These are phyloP conservation scores for Herpotrichia juniperi DNA, from an alignment of 2,329 filamentous ascomycete genomes.

Conservation along the genomic window DNA sequence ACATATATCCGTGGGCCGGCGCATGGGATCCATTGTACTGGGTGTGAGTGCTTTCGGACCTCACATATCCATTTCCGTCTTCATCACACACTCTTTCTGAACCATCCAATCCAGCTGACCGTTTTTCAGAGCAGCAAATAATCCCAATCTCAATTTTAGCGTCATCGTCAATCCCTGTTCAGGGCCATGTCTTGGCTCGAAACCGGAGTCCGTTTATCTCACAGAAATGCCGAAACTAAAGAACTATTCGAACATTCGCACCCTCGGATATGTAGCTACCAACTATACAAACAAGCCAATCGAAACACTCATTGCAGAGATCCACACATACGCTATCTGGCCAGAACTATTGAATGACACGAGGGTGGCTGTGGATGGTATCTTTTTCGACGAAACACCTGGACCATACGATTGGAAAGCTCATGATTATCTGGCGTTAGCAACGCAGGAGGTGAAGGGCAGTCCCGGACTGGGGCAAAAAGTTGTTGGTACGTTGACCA, in stretches of 20 bases:
- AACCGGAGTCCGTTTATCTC: slow-evolving; percentile 19
- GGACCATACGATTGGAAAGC: slow-evolving; percentile 24
- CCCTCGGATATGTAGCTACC: slow-evolving; percentile 58
- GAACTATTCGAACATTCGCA: slow-evolving; percentile 52
- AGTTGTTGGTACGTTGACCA: slow-evolving; percentile 22
- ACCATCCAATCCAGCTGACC: background rate
- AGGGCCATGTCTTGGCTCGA: slow-evolving; percentile 20
- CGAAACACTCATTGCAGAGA: slow-evolving; percentile 40
- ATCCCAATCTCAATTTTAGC: slow-evolving; percentile 55
- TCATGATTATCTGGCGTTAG: slow-evolving; percentile 20
- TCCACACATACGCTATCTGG: slow-evolving; percentile 55
- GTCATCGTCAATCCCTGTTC: slow-evolving; percentile 56
- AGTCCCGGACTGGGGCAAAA: slow-evolving; percentile 18
- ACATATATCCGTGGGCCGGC: slow-evolving; percentile 54
- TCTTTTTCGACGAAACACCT: slow-evolving; percentile 59
- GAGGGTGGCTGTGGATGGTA: slow-evolving; percentile 52
- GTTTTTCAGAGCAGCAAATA: slow-evolving; percentile 17
- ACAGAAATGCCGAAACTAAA: slow-evolving; percentile 48
- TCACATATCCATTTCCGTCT: slow-evolving; percentile 3
- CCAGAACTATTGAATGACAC: slow-evolving; percentile 34
- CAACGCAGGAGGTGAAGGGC: slow-evolving; percentile 14
- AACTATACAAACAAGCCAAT: slow-evolving; percentile 49
- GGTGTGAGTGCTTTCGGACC: too few species aligned
- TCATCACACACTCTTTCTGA: background rate
- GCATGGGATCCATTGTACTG: slow-evolving; percentile 55